Evolutionary conservation across 2,329 filamentous ascomycete genomes (phyloP).

Genomic region (Epicoccum sorghinum): DNA sequence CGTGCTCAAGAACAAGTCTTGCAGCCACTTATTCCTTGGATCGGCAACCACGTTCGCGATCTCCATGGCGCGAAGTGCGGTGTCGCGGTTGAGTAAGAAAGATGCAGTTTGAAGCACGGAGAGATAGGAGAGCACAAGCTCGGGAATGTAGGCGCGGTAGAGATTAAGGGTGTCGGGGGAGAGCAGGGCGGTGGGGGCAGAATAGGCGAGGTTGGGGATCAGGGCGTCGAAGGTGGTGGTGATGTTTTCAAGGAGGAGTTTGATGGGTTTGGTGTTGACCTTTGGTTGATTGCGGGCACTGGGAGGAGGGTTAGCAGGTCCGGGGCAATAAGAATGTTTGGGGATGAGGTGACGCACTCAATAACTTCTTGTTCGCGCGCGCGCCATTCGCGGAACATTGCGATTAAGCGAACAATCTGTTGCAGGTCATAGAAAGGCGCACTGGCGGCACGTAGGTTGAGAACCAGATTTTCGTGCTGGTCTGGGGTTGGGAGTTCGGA

Average conservation of each 20-base stretch:
- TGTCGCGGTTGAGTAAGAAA: slow-evolving; percentile 73
- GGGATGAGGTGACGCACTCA: background rate
- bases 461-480: slow-evolving; percentile 31
- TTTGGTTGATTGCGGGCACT: slow-evolving; percentile 26
- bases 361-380: slow-evolving; percentile 49
- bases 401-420: slow-evolving; percentile 51
- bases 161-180: slow-evolving; percentile 68
- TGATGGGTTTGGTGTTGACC: slow-evolving; percentile 40
- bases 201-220: slow-evolving; percentile 33
- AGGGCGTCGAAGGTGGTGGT: slow-evolving; percentile 45
- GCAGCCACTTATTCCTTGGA: slow-evolving; percentile 39
- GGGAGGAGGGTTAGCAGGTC: background rate
- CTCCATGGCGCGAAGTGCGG: slow-evolving; percentile 85
- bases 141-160: slow-evolving; percentile 80
- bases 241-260: slow-evolving; percentile 49
- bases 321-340: background rate
- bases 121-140: slow-evolving; percentile 83
- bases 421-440: slow-evolving; percentile 52
- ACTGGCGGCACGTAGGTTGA: slow-evolving; percentile 27
- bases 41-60: slow-evolving; percentile 74
- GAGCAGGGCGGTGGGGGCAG: background rate
- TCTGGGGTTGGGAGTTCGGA: slow-evolving; percentile 27
- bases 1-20: slow-evolving; percentile 47
- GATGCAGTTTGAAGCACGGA: slow-evolving; percentile 81
- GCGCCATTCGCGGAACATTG: slow-evolving; percentile 52